Conservation (phyloP, 768 basidiomycete species). For the Candolleomyces efflorescens region DNA sequence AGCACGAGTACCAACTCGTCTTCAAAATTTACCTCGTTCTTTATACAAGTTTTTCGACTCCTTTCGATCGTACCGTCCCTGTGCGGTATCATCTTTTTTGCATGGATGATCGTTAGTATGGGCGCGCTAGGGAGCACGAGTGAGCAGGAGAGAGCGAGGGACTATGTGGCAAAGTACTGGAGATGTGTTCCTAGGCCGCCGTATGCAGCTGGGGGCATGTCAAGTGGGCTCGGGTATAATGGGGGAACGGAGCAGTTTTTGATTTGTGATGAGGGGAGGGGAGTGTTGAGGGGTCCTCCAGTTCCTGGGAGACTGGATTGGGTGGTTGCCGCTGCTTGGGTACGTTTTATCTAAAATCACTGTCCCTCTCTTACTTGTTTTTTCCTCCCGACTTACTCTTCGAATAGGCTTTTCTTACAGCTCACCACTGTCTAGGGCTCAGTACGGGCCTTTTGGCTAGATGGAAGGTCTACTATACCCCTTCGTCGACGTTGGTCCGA, state of each 20-base stretch:
- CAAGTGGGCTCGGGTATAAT: no score
- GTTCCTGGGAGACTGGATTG: slow-evolving; percentile 59
- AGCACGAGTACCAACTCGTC: slow-evolving; percentile 19
- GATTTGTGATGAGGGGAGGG: background rate
- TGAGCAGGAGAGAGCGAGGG: background rate
- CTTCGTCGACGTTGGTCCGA: slow-evolving; percentile 83
- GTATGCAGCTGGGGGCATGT: background rate
- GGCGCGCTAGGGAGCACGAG: background rate
- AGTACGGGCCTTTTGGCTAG: slow-evolving; percentile 87
- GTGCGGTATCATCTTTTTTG: slow-evolving; percentile 59
- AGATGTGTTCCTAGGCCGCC: slow-evolving; percentile 29
- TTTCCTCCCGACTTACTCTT: slow-evolving; percentile 1
- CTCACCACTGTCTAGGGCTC: slow-evolving; percentile 82
- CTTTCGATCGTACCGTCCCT: slow-evolving; percentile 71
- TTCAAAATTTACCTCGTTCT: slow-evolving; percentile 46
- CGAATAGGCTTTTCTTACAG: slow-evolving; percentile 75
- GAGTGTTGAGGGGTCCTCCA: slow-evolving; percentile 28
- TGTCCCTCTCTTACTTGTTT: background rate
- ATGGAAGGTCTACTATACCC: slow-evolving; percentile 90
- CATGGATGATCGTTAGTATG: slow-evolving; percentile 42
- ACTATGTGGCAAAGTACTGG: slow-evolving; percentile 1
- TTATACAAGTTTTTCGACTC: slow-evolving; percentile 68
- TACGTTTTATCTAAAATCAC: slow-evolving; percentile 22
- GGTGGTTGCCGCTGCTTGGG: slow-evolving; percentile 69
- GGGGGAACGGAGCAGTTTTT: slow-evolving; percentile 20